Evolutionary conservation across 2,329 filamentous ascomycete genomes (phyloP), one percentile per base, ranked within the genome.

Genomic region (Claviceps sp.): DNA sequence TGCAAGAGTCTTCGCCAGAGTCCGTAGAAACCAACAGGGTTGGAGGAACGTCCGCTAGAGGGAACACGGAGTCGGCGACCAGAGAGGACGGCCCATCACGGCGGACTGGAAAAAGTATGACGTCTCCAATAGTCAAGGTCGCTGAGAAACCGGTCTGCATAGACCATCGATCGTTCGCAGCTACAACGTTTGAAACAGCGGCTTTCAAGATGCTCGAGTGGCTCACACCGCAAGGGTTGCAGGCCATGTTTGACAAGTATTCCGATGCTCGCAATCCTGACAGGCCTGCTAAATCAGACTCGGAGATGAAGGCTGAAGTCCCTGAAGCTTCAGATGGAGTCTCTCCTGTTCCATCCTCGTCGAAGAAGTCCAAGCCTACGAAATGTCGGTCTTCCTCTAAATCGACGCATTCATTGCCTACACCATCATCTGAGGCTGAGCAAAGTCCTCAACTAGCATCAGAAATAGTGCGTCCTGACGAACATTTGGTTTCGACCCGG

Each of bases 201-300:
- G 76, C 82, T 11, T 81, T 85, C 63, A 83, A 81, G 59, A 85
- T 85, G 79, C 60, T 85, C 3, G 82, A 85, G 61, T 85, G 80
- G 81, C 66, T 85, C n/a, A 80, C 80, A 1, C 80, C 80, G 0
- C 71, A 72, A 51, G 75, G 72, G n/a, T 61, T 80, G 4, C 71
- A 73, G 20, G 67, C 70, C 9, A 72, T 80, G 65, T 68, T 70
- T 1, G 60, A 68, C 16, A 71, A 68, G 49, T 52, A 66, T 20
- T 57, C 55, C 5, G 56, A 59, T 4, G 49, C 55, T 17, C 49
- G 55, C 37, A 29, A 52, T 34, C 52, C 43, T 11, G 50, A 50
- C 38, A 48, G 47, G 22, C 45, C 58, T 42, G 49, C 56, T n/a
- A 39, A 20, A 22, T 47, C 45, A 36, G 17, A 45, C 5, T 14